These are phyloP conservation scores for Trametes sp. DNA, from an alignment of 1,284 basidiomycete species.

Conservation along the genomic window DNA sequence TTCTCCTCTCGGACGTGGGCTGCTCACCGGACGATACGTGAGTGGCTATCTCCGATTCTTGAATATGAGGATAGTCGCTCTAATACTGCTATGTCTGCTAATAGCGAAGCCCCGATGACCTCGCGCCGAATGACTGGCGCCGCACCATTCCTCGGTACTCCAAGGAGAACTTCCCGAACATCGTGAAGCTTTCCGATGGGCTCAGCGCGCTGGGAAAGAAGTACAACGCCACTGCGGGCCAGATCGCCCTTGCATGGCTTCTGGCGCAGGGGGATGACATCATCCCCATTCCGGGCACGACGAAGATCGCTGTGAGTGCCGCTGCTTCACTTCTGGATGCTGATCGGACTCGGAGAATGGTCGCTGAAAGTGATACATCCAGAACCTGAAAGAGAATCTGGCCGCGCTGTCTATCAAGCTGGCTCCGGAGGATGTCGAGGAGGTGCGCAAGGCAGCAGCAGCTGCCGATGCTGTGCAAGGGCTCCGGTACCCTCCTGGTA, in stretches of 20 bases:
- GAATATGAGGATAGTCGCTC: conserved; percentile 38
- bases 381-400: conserved; percentile 55
- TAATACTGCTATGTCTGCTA: conserved; percentile 38
- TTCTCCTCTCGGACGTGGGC: conserved; percentile 50
- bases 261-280: conserved; percentile 46
- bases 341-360: too few species aligned
- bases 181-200: conserved; percentile 49
- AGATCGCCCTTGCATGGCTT: conserved; percentile 54
- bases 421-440: conserved; percentile 42
- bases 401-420: conserved; percentile 43
- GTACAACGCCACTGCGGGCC: conserved; percentile 47
- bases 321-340: conserved; percentile 32
- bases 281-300: conserved; percentile 48
- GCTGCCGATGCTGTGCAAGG: conserved; percentile 36
- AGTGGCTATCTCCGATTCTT: neutral
- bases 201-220: conserved; percentile 42
- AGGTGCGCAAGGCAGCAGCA: conserved; percentile 42
- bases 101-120: conserved; percentile 58
- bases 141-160: conserved; percentile 43
- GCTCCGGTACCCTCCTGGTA: conserved; percentile 27
- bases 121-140: conserved; percentile 58
- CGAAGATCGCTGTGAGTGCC: conserved; percentile 26
- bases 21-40: conserved; percentile 49
- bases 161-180: conserved; percentile 53
- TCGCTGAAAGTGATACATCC: too few species aligned